Evolutionary conservation across 1,139 yeast species (phyloP).

Genomic region (Pichia norvegensis): DNA sequence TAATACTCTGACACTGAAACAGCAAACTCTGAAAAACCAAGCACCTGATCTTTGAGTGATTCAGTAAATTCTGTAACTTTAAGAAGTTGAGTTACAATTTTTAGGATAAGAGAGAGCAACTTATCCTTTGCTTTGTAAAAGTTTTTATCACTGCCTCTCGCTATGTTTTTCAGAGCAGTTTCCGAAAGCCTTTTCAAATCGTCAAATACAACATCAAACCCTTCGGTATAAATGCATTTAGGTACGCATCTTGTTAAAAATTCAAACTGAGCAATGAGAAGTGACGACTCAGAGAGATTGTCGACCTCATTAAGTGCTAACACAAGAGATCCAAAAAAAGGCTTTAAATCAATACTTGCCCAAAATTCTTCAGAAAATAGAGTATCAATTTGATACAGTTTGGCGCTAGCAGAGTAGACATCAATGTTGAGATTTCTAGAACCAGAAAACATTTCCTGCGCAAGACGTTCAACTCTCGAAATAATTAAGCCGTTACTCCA

Average conservation of each 20-base stretch:
- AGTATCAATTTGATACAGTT: slow-evolving; percentile 15
- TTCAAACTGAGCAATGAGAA: slow-evolving; percentile 30
- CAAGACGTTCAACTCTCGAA: slow-evolving; percentile 16
- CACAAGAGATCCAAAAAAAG: slow-evolving; percentile 10
- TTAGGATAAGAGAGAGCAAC: slow-evolving; percentile 25
- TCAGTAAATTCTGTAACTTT: slow-evolving; percentile 10
- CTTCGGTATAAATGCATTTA: slow-evolving; percentile 21
- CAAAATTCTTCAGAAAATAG: slow-evolving; percentile 24
- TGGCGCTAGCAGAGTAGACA: slow-evolving; percentile 18
- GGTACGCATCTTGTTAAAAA: slow-evolving; percentile 30
- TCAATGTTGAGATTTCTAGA: slow-evolving; percentile 9
- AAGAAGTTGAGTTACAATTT: slow-evolving; percentile 12
- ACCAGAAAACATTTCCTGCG: slow-evolving; percentile 27
- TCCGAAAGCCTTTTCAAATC: slow-evolving; percentile 9
- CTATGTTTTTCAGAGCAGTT: slow-evolving; percentile 15
- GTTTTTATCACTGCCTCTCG: slow-evolving; percentile 21
- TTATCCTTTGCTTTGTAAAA: slow-evolving; percentile 41
- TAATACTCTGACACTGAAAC: slow-evolving; percentile 17
- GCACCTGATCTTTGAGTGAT: slow-evolving; percentile 4
- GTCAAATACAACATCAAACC: slow-evolving; percentile 11
- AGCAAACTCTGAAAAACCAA: slow-evolving; percentile 13
- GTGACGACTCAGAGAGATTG: slow-evolving; percentile 28
- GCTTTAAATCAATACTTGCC: slow-evolving; percentile 16
- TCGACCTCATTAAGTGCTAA: slow-evolving; percentile 11
- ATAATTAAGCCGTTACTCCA: slow-evolving; percentile 19